Percentiles rank a stretch among this genome's conserved stretches.
phyloP scores from a whole-genome alignment of 2,329 filamentous ascomycete genomes.

The Sclerotinia glacialis region DNA sequence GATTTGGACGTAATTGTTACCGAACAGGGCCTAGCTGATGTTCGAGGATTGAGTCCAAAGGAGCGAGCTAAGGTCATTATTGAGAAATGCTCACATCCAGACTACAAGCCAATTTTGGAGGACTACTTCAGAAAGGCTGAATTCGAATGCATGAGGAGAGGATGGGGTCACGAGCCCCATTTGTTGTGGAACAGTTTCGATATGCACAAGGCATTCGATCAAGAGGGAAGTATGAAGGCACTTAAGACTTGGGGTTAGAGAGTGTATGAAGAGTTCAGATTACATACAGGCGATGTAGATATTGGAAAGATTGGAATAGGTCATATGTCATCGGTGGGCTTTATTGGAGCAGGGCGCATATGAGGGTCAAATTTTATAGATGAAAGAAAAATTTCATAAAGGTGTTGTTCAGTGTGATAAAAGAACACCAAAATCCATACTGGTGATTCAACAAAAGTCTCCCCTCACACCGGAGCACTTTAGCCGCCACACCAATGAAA shows the following conservation, averaged over 20 bases:
- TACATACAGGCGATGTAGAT: background rate
- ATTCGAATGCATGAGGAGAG: conserved; percentile 79
- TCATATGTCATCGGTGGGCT: conserved; percentile 3
- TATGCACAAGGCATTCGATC: conserved; percentile 78
- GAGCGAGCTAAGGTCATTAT: conserved; percentile 84
- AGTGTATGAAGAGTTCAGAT: conserved; percentile 8
- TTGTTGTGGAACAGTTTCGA: conserved; percentile 83
- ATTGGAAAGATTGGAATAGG: background rate
- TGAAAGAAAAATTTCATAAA: background rate
- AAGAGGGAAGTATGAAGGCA: conserved; percentile 76
- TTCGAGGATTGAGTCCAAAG: conserved; percentile 73
- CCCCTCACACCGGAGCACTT: background rate
- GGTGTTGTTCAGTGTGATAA: background rate
- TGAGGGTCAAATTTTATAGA: background rate
- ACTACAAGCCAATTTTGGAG: conserved; percentile 76
- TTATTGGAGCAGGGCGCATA: conserved; percentile 7
- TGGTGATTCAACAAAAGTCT: background rate
- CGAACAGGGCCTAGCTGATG: conserved; percentile 74
- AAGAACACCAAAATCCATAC: background rate
- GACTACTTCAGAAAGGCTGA: conserved; percentile 86
- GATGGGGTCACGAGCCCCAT: conserved; percentile 88
- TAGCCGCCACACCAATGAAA: background rate
- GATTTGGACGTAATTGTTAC: conserved; percentile 87
- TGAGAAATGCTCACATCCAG: conserved; percentile 79
- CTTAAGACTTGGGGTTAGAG: conserved; percentile 38